Base-by-base conservation (phyloP, 2,329 filamentous ascomycete species). In the Xylaria sp. region DNA sequence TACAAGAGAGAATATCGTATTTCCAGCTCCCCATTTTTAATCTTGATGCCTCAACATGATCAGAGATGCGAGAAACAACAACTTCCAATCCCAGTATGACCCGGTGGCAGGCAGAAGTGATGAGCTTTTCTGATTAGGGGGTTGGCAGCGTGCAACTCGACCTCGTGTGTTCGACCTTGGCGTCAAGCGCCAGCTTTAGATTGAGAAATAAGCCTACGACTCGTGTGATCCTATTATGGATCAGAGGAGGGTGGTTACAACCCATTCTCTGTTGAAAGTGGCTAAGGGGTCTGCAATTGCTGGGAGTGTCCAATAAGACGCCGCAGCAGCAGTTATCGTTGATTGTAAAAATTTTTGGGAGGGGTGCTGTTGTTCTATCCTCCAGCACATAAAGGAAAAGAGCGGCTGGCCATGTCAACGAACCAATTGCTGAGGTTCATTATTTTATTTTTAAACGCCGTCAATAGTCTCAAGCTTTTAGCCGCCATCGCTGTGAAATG, bases 371-470 rank as follows among this genome's bases (percentile, higher is more conserved):
- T 63, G 54, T 60, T 65, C 9, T 59, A 54, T 37, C 62, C 51
- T 63, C 63, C 41, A 25, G 13, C 13, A 58, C 15, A 28, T 58
- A 54, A 72, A 63, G 63, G 69, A 59, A 69, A 73, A 51, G 71
- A 66, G 65, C 52, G 69, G 58, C 52, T 51, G 44, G 69, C 25
- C 65, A 73, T 28, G 69, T 31, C 64, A 73, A 74, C 58, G 63
- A 72, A 46, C 66, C 62, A 52, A 57, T 46, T 41, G 9, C 31
- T 44, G 31, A 48, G 56, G 52, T 57, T 60, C 52, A 63, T 60
- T 39, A 46, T 66, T 71, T 71, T 75, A 64, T 69, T 75, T 66
- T 78, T 78, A 66, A 79, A 78, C 77, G 77, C 77, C 77, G 65
- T 65, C 70, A 69, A 59, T 73, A 76, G 68, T 72, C 75, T 72